phyloP scores from a whole-genome alignment of 768 basidiomycete species.

The Mycena venus region DNA sequence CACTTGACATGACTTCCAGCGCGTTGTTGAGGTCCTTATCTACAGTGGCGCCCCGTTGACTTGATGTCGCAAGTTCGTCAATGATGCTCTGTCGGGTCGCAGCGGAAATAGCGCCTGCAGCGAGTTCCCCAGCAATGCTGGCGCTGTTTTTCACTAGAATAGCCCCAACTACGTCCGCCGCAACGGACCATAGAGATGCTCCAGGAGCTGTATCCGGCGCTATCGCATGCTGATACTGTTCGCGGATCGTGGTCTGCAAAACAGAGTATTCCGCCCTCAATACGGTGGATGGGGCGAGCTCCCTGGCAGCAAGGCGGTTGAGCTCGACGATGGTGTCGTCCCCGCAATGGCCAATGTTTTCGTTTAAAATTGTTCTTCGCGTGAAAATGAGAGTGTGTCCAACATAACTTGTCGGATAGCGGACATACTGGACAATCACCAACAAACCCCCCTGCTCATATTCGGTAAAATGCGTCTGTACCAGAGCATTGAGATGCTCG shows the following conservation, averaged over 20 bases:
- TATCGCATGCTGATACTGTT: slow-evolving; percentile 6
- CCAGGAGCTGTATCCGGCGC: neutral
- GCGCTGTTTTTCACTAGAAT: neutral
- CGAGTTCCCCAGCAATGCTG: neutral
- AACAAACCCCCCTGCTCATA: slow-evolving; percentile 13
- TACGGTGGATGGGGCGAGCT: slow-evolving; percentile 12
- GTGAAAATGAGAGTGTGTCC: neutral
- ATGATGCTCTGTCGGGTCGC: neutral
- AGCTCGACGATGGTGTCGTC: slow-evolving; percentile 1
- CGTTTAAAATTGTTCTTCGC: slow-evolving; percentile 13
- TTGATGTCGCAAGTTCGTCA: neutral
- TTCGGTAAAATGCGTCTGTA: slow-evolving; percentile 13
- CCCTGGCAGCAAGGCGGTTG: slow-evolving; percentile 4
- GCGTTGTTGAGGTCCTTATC: slow-evolving; percentile 9
- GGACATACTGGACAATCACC: slow-evolving; percentile 1
- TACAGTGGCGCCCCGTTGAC: neutral
- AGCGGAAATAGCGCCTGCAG: neutral
- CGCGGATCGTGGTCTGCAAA: slow-evolving; percentile 4
- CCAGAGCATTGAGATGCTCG: slow-evolving; percentile 12
- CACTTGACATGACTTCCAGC: slow-evolving; percentile 19
- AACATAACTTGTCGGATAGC: neutral
- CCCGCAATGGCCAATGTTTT: slow-evolving; percentile 13
- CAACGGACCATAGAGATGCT: neutral
- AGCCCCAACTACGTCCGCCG: neutral
- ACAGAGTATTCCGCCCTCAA: slow-evolving; percentile 3